Percentiles rank a stretch among this genome's conserved stretches.
These are phyloP conservation scores for Fusarium ramigenum DNA, from an alignment of 2,329 filamentous ascomycete genomes.

Conservation along the genomic window DNA sequence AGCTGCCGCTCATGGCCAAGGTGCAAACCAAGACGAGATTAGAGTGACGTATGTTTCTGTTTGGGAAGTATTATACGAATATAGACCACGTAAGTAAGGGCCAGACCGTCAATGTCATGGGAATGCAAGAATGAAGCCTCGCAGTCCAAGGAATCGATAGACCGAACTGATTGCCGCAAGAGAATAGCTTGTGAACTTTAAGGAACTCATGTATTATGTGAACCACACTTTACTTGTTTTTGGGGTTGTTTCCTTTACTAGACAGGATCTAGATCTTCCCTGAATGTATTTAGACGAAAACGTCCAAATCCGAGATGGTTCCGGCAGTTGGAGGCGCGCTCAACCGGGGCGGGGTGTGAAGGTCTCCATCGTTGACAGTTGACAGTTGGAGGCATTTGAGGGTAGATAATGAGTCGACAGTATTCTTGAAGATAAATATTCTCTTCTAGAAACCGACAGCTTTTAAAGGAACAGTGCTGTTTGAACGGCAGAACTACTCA, in stretches of 20 bases:
- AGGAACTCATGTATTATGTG: background rate
- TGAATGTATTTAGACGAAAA: constrained; percentile 1
- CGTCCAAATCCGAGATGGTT: background rate
- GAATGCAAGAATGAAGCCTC: constrained; percentile 14
- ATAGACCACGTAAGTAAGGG: background rate
- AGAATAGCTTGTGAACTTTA: background rate
- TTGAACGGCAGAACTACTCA: background rate
- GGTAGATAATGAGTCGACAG: background rate
- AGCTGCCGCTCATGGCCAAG: background rate
- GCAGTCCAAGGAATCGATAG: background rate
- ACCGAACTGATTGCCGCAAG: background rate
- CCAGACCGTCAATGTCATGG: background rate
- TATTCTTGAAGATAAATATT: background rate
- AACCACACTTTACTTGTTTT: background rate
- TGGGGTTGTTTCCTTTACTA: background rate
- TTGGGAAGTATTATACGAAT: background rate
- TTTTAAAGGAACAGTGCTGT: background rate
- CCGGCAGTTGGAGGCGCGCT: constrained; percentile 4
- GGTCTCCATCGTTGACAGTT: background rate
- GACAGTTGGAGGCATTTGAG: background rate
- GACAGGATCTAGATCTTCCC: background rate
- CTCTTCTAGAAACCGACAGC: background rate
- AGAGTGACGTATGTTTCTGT: background rate
- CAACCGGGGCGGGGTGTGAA: background rate
- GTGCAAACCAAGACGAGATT: background rate